A percentile compares a stretch with the other conserved stretches of the same genome.
phyloP scores from a whole-genome alignment of 306 rosid genomes.

The Prunus armeniaca region DNA sequence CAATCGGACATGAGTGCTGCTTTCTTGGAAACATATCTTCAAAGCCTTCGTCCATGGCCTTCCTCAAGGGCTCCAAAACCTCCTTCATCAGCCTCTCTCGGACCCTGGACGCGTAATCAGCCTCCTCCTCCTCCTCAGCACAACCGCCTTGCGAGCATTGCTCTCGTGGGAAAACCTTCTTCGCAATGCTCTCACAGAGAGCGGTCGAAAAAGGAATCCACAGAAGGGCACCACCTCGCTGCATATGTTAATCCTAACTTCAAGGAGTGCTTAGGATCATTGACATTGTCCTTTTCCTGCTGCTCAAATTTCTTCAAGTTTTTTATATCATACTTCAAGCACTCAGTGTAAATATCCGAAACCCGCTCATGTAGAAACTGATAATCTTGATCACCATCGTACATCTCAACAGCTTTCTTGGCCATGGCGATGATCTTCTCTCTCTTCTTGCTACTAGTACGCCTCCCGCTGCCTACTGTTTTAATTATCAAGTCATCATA shows the following conservation, averaged over 20 bases:
- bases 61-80: slow-evolving; percentile 50
- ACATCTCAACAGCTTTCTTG: slow-evolving; percentile 43
- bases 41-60: slow-evolving; percentile 42
- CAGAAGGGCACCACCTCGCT: slow-evolving; percentile 70
- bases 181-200: slow-evolving; percentile 55
- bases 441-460: not conserved
- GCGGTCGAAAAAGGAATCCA: slow-evolving; percentile 56
- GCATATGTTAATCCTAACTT: slow-evolving; percentile 23
- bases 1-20: slow-evolving; percentile 40
- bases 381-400: slow-evolving; percentile 30
- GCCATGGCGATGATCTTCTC: slow-evolving; percentile 39
- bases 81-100: slow-evolving; percentile 60
- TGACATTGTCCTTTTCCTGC: slow-evolving; percentile 23
- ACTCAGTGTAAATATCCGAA: slow-evolving; percentile 47
- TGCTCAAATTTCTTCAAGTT: slow-evolving; percentile 24
- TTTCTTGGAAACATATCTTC: slow-evolving; percentile 29
- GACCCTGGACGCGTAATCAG: slow-evolving; percentile 56
- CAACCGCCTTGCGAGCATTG: slow-evolving; percentile 19
- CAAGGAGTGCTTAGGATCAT: not conserved
- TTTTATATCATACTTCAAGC: slow-evolving; percentile 45
- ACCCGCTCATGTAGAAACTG: slow-evolving; percentile 38
- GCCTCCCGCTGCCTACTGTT: not conserved
- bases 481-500: not conserved
- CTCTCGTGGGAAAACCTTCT: slow-evolving; percentile 48
- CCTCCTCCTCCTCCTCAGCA: slow-evolving; percentile 43